Evolutionary conservation across 495 filamentous ascomycete genomes (phyloP).

Genomic region (Friedmanniomyces simplex): DNA sequence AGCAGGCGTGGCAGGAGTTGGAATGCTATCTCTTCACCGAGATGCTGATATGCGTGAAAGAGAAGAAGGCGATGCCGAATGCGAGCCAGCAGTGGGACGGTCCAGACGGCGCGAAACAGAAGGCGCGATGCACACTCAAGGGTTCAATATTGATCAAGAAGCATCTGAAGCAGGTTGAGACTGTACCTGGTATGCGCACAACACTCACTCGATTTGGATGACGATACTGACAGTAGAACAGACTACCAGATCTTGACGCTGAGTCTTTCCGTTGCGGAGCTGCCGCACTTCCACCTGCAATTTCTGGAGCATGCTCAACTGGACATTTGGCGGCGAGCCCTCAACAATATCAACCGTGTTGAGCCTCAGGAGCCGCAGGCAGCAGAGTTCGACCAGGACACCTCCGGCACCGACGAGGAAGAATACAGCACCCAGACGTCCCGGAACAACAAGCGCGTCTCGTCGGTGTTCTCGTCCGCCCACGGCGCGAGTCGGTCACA

Average conservation of each 20-base stretch:
- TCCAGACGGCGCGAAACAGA: conserved; percentile 37
- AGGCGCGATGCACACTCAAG: conserved; percentile 78
- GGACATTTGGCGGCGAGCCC: conserved; percentile 81
- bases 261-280: conserved; percentile 82
- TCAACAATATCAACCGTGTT: conserved; percentile 67
- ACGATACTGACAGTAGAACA: conserved; percentile 23
- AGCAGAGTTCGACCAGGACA: conserved; percentile 66
- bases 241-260: conserved; percentile 83
- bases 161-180: conserved; percentile 87
- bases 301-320: conserved; percentile 80
- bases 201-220: not conserved
- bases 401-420: conserved; percentile 80
- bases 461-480: conserved; percentile 76
- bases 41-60: conserved; percentile 99
- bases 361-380: conserved; percentile 37
- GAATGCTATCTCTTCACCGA: conserved; percentile 96
- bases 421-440: conserved; percentile 59
- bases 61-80: conserved; percentile 61
- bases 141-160: conserved; percentile 98
- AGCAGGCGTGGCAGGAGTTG: conserved; percentile 93
- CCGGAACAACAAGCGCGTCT: conserved; percentile 55
- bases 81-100: conserved; percentile 50
- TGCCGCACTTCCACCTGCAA: conserved; percentile 92
- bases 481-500: conserved; percentile 72
- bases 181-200: conserved; percentile 38